phyloP scores from a whole-genome alignment of 2,329 filamentous ascomycete species.

The Trichoderma simmonsii region DNA sequence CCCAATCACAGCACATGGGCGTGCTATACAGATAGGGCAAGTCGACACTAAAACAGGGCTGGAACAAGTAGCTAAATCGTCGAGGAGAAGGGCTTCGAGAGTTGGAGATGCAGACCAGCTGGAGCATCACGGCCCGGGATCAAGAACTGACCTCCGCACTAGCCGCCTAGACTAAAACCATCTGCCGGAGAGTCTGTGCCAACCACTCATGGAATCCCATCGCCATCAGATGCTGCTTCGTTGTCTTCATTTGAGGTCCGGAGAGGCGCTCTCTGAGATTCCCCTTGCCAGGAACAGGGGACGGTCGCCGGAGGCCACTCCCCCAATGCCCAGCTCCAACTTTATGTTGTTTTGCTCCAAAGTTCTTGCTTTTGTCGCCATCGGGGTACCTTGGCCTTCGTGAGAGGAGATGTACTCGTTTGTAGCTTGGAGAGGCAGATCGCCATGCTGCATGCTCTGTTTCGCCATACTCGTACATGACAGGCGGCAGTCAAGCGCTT shows the following conservation, averaged over 20 bases:
- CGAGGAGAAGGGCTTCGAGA: background rate
- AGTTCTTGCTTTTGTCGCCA: background rate
- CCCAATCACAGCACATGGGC: slow-evolving; percentile 9
- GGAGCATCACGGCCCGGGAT: background rate
- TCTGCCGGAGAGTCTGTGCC: slow-evolving; percentile 1
- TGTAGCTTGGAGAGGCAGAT: background rate
- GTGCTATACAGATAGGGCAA: slow-evolving; percentile 9
- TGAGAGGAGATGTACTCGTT: background rate
- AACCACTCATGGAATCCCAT: slow-evolving; percentile 4
- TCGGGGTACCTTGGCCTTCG: background rate
- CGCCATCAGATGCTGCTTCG: slow-evolving; percentile 1
- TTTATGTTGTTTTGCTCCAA: background rate
- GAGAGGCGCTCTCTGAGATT: background rate
- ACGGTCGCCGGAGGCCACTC: background rate
- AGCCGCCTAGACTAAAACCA: background rate
- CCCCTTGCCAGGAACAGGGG: slow-evolving; percentile 5
- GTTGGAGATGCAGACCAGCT: slow-evolving; percentile 3
- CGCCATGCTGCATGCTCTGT: background rate
- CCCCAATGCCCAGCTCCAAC: background rate
- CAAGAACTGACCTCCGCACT: slow-evolving; percentile 14
- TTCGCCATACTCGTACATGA: background rate
- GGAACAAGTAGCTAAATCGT: slow-evolving; percentile 6
- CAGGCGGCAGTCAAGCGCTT: background rate
- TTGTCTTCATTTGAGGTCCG: slow-evolving; percentile 15
- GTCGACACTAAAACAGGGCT: background rate